Percentiles rank a stretch among this genome's conserved stretches.
These are phyloP conservation scores for Alternaria dauci DNA, from an alignment of 2,329 filamentous ascomycete species.

Conservation along the genomic window DNA sequence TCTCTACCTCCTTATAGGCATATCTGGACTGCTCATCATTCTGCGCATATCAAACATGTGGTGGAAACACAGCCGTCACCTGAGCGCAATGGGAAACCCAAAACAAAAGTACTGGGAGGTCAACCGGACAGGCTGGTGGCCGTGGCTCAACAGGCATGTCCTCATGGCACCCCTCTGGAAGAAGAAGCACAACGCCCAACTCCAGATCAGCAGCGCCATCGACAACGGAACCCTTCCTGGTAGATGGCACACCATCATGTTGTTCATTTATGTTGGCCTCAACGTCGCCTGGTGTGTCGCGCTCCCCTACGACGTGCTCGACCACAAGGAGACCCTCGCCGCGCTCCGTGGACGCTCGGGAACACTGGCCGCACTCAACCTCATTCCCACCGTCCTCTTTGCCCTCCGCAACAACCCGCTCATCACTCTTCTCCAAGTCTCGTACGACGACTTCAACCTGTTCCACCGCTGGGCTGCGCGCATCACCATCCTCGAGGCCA, in stretches of 20 bases:
- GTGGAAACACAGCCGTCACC: slow-evolving; percentile 56
- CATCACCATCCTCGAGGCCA: slow-evolving; percentile 72
- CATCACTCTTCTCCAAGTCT: slow-evolving; percentile 81
- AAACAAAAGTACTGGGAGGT: slow-evolving; percentile 56
- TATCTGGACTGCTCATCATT: slow-evolving; percentile 50
- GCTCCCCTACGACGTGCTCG: slow-evolving; percentile 65
- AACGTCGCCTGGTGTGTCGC: slow-evolving; percentile 81
- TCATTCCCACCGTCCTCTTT: slow-evolving; percentile 89
- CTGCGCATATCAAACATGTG: slow-evolving; percentile 55
- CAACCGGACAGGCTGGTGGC: slow-evolving; percentile 57
- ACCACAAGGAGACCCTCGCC: slow-evolving; percentile 69
- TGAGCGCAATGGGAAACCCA: slow-evolving; percentile 55
- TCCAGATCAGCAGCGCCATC: slow-evolving; percentile 72
- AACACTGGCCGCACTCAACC: slow-evolving; percentile 83
- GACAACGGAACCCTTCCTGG: slow-evolving; percentile 81
- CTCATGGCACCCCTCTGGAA: slow-evolving; percentile 75
- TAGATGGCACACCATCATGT: slow-evolving; percentile 76
- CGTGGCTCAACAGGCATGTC: slow-evolving; percentile 71
- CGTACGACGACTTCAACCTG: slow-evolving; percentile 96
- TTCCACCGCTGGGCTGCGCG: slow-evolving; percentile 85
- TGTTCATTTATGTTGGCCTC: slow-evolving; percentile 71
- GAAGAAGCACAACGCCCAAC: slow-evolving; percentile 79
- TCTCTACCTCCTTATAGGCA: slow-evolving; percentile 47
- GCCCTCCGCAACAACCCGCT: slow-evolving; percentile 93
- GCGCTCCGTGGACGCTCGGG: slow-evolving; percentile 88